Conservation (phyloP, 352 stramenopile species). For the Globisporangium alternatum region DNA sequence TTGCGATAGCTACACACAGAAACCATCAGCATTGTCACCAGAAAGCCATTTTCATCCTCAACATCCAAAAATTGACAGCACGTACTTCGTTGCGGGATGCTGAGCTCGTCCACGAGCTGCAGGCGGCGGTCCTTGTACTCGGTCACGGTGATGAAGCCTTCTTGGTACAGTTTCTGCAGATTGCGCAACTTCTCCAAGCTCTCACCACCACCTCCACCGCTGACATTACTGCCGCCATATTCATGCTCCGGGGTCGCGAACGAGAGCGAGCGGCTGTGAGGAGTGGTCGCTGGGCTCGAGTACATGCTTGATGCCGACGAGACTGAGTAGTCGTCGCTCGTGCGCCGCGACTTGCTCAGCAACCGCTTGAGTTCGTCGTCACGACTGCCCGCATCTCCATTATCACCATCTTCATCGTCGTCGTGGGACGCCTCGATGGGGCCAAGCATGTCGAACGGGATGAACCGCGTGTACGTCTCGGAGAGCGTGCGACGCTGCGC, state of each 20-base stretch:
- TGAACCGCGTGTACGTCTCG: constrained; percentile 11
- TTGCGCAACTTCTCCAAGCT: constrained; percentile 67
- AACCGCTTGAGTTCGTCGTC: constrained; percentile 15
- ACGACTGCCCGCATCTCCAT: constrained; percentile 14
- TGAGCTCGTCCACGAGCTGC: constrained; percentile 64
- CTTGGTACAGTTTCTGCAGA: constrained; percentile 67
- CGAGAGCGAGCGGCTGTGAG: constrained; percentile 15
- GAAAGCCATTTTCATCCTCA: not conserved
- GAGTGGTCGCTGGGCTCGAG: constrained; percentile 20
- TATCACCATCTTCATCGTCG: constrained; percentile 19
- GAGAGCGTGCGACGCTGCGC: constrained; percentile 14
- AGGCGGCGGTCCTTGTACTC: constrained; percentile 70
- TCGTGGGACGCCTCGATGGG: constrained; percentile 2
- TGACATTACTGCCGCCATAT: not conserved
- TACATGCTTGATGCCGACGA: constrained; percentile 16
- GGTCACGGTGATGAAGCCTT: constrained; percentile 81
- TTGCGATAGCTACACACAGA: constrained; percentile 40
- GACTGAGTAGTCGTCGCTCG: constrained; percentile 19
- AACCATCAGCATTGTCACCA: constrained; percentile 7
- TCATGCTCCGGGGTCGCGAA: constrained; percentile 25
- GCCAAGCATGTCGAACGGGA: constrained; percentile 7
- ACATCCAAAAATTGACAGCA: constrained; percentile 1
- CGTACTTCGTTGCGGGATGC: constrained; percentile 55
- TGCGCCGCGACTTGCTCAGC: constrained; percentile 8
- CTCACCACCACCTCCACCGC: not conserved